Conservation (phyloP, 257 asterid species). For the Solanum neorickii region DNA sequence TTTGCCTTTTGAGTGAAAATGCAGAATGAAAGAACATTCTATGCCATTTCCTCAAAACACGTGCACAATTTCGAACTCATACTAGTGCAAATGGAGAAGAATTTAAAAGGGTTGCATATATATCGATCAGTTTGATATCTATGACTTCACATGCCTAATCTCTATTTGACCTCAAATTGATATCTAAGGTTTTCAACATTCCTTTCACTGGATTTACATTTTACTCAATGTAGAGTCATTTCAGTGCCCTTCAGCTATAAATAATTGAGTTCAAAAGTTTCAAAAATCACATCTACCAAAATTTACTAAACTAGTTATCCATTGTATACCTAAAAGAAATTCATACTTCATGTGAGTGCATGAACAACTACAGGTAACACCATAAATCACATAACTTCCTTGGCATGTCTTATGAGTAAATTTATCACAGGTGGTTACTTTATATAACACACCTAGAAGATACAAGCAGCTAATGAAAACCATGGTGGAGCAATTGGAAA, state of each 20-base stretch:
- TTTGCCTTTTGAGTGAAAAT: not conserved
- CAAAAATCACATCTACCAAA: not conserved
- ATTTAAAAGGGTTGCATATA: not conserved
- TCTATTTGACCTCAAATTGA: not conserved
- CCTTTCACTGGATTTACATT: not conserved
- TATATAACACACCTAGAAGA: not conserved
- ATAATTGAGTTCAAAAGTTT: not conserved
- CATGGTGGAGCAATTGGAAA: not conserved
- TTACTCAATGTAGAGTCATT: not conserved
- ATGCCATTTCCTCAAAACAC: not conserved
- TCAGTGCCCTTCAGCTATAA: not conserved
- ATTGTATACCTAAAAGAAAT: not conserved
- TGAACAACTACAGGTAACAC: not conserved
- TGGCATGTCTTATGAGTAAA: not conserved
- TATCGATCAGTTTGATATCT: not conserved
- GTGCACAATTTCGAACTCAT: not conserved
- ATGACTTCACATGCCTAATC: not conserved
- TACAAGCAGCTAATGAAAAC: not conserved
- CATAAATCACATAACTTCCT: not conserved
- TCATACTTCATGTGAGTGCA: not conserved
- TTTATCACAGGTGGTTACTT: no score
- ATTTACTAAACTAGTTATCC: not conserved
- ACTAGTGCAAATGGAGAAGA: not conserved
- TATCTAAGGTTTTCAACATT: not conserved
- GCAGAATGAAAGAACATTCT: not conserved